These are phyloP conservation scores for Suillus tomentosus DNA, from an alignment of 768 basidiomycete genomes.

Conservation along the genomic window DNA sequence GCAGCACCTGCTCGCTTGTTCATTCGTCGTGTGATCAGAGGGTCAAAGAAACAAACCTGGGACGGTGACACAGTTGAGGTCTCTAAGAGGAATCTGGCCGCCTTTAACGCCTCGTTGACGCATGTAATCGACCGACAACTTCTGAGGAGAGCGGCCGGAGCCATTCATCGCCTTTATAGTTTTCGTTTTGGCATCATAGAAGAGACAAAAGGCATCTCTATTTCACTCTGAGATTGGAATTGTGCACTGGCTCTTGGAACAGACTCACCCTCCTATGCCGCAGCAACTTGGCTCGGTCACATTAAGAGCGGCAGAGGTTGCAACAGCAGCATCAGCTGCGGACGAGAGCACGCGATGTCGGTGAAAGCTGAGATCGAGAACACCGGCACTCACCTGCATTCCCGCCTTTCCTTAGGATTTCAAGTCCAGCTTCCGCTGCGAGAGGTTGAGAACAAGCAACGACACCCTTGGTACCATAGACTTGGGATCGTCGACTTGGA, in stretches of 20 bases:
- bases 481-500: slow-evolving; percentile 81
- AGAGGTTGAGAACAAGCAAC: slow-evolving; percentile 90
- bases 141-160: slow-evolving; percentile 84
- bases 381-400: slow-evolving; percentile 75
- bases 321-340: slow-evolving; percentile 91
- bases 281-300: slow-evolving; percentile 87
- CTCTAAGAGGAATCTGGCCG: slow-evolving; percentile 68
- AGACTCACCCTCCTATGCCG: slow-evolving; percentile 85
- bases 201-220: slow-evolving; percentile 88
- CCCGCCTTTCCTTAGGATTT: slow-evolving; percentile 89
- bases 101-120: slow-evolving; percentile 70
- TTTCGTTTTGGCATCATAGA: slow-evolving; percentile 83
- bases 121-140: slow-evolving; percentile 73
- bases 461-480: slow-evolving; percentile 85
- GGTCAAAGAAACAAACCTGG: slow-evolving; percentile 49
- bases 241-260: background rate
- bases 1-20: slow-evolving; percentile 66
- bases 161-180: slow-evolving; percentile 89
- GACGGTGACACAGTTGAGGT: slow-evolving; percentile 91
- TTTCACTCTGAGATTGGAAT: slow-evolving; percentile 31
- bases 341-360: slow-evolving; percentile 1
- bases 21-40: slow-evolving; percentile 11
- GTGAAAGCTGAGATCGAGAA: slow-evolving; percentile 6
- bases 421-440: slow-evolving; percentile 88
- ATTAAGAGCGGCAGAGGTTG: slow-evolving; percentile 89